Base-by-base conservation (phyloP, 2,329 filamentous ascomycete genomes). In the Phialocephala subalpina region DNA sequence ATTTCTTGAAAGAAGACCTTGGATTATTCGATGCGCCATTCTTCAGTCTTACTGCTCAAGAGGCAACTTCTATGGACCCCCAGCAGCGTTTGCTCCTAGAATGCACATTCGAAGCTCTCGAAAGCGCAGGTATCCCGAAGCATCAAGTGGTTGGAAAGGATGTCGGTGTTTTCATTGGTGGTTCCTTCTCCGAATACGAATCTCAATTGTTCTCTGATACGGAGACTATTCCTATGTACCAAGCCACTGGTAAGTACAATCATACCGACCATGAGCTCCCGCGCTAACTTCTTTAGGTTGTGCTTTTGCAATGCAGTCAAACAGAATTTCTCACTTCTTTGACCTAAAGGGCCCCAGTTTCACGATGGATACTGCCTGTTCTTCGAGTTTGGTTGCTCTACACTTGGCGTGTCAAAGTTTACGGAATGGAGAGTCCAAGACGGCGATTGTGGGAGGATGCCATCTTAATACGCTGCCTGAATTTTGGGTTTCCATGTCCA, bases 341-440 rank as follows among this genome's bases (percentile, higher is more conserved):
- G 82, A 88, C 69, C 76, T 88, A 11, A 79, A 81, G 16, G 86
- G 86, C 0, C 84, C 86, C 2, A 86, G 84, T 68, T 80, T 87
- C 74, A 87, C 84, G 0, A 58, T 75, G 33, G 69, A 74, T 64
- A 89, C 87, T 0, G 87, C 85, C 36, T 89, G 86, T 73, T 87
- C 84, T 42, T 84, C 83, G 2, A 85, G 83, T 65, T 77, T 89
- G 20, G 81, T 86, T 3, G 83, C 84, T 0, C 77, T 89, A 3
- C 84, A 89, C 72, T 76, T 85, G 36, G 86, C 84, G 1, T 83
- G 82, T n/a, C 82, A 86, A 63, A 83, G 80, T 47, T 74, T 88
- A 0, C 77, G 81, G 2, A 77, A 70, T 33, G 80, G 81, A 1
- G 83, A 86, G 58, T 79, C 80, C 0, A 79, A 78, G 3, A 66